These are phyloP conservation scores for Xylariaceae sp. DNA, from an alignment of 2,329 filamentous ascomycete species.

Conservation along the genomic window DNA sequence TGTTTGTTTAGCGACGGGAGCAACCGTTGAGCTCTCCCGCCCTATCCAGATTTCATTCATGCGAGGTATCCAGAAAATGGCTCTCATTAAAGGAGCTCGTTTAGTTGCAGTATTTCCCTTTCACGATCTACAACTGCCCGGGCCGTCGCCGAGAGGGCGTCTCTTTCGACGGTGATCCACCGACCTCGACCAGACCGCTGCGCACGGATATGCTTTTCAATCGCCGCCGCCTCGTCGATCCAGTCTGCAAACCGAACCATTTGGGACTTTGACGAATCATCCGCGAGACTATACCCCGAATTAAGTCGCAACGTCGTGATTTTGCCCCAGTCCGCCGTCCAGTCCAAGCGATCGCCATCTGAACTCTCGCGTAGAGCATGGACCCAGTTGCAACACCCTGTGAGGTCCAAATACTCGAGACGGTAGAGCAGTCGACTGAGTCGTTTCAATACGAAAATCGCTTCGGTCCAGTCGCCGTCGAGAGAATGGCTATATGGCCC, in stretches of 20 bases:
- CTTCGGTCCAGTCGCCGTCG: slow-evolving; percentile 56
- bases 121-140: slow-evolving; percentile 16
- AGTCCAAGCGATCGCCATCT: slow-evolving; percentile 46
- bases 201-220: slow-evolving; percentile 45
- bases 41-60: background rate
- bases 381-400: slow-evolving; percentile 54
- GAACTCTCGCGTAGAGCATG: slow-evolving; percentile 40
- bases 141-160: slow-evolving; percentile 26
- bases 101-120: background rate
- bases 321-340: slow-evolving; percentile 51
- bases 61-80: background rate
- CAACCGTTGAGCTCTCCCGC: too few species aligned
- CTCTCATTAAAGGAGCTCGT: background rate
- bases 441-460: slow-evolving; percentile 49
- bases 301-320: slow-evolving; percentile 41
- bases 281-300: slow-evolving; percentile 39
- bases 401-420: slow-evolving; percentile 57
- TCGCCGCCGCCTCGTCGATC: slow-evolving; percentile 35
- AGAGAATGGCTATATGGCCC: slow-evolving; percentile 53
- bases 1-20: background rate
- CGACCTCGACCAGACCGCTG: slow-evolving; percentile 45
- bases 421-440: slow-evolving; percentile 51
- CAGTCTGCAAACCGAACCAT: slow-evolving; percentile 34
- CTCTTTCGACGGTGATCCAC: slow-evolving; percentile 45
- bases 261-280: slow-evolving; percentile 34